Conservation (phyloP, 108 stramenopile genomes). For the Hondaea fermentalgiana region DNA sequence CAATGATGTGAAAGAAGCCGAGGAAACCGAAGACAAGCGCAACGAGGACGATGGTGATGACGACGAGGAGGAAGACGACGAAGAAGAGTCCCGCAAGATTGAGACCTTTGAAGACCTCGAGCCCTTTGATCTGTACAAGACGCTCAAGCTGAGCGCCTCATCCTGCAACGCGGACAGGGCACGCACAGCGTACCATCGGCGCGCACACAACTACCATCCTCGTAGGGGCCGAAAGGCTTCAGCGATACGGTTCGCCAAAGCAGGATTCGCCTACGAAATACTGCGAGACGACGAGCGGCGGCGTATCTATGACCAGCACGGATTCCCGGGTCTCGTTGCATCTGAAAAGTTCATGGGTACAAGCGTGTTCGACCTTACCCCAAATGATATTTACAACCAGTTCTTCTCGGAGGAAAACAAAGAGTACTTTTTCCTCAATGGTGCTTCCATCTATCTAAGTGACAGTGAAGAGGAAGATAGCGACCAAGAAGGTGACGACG, state of each 20-base stretch:
- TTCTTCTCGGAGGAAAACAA: not conserved
- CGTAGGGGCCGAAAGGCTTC: too few species aligned
- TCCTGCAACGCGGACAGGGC: not conserved
- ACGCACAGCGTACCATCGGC: not conserved
- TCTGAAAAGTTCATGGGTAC: not conserved
- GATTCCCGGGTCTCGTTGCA: not conserved
- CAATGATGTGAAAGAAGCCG: not conserved
- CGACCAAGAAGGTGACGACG: not conserved
- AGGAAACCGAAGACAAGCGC: not conserved
- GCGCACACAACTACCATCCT: not conserved
- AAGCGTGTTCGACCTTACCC: not conserved
- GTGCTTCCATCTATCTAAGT: not conserved
- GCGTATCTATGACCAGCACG: not conserved
- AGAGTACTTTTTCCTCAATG: constrained; percentile 2
- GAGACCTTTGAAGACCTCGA: not conserved
- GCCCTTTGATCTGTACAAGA: constrained; percentile 2
- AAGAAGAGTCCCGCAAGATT: not conserved
- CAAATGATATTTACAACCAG: not conserved
- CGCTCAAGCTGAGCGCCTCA: not conserved
- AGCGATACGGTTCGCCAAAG: not conserved
- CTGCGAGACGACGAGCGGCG: not conserved
- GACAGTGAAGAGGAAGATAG: not conserved
- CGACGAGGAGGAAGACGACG: not conserved
- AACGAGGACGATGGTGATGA: not conserved
- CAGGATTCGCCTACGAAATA: not conserved